A percentile compares a stretch with the other conserved stretches of the same genome.
phyloP scores from a whole-genome alignment of 352 stramenopile species.

The Globisporangium canariense region DNA sequence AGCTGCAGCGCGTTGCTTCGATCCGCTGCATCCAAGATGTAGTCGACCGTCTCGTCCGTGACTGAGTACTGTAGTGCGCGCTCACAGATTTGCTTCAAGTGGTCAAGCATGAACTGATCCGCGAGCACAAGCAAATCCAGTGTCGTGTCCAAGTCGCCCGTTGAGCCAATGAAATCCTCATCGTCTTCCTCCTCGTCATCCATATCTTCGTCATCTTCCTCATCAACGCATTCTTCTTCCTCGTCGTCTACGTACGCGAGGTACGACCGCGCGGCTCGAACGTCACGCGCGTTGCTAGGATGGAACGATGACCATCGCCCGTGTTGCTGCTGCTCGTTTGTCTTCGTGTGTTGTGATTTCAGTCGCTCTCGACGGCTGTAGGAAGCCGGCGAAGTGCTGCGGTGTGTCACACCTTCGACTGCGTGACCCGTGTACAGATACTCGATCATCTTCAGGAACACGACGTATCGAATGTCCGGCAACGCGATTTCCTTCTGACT shows the following conservation, averaged over 20 bases:
- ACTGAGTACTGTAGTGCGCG: conserved; percentile 80
- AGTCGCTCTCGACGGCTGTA: background rate
- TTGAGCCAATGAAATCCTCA: conserved; percentile 16
- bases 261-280: conserved; percentile 7
- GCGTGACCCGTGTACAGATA: conserved; percentile 92
- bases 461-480: conserved; percentile 84
- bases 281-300: conserved; percentile 13
- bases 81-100: conserved; percentile 96
- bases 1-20: conserved; percentile 91
- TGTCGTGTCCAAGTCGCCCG: conserved; percentile 60
- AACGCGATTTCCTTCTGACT: conserved; percentile 84
- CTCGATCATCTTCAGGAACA: conserved; percentile 92
- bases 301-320: conserved; percentile 23
- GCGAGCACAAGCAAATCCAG: conserved; percentile 91
- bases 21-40: conserved; percentile 86
- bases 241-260: conserved; percentile 20
- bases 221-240: conserved; percentile 2
- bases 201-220: background rate
- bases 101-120: conserved; percentile 96
- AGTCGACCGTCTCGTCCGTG: conserved; percentile 78
- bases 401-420: conserved; percentile 14
- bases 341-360: background rate
- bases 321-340: conserved; percentile 7
- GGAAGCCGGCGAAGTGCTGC: background rate
- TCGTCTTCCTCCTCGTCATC: conserved; percentile 11